Conservation (phyloP, 2,329 filamentous ascomycete genomes). For the Neofusicoccum parvum region DNA sequence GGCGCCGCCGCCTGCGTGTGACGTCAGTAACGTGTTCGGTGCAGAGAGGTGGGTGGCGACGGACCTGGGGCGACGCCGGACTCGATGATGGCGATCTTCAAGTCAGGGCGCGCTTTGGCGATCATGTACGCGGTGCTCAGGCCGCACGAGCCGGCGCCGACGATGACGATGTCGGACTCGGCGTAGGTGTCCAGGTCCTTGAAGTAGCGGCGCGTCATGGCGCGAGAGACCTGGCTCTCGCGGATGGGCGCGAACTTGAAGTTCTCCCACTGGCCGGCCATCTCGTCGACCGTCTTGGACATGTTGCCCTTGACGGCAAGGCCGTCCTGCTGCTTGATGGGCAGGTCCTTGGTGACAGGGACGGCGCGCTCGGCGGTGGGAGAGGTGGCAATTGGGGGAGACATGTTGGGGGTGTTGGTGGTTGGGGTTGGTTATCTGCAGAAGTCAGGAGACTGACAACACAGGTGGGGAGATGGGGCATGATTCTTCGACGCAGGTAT, state of each 20-base stretch:
- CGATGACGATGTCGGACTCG: conserved; percentile 91
- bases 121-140: conserved; percentile 83
- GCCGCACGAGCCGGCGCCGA: conserved; percentile 87
- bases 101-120: conserved; percentile 79
- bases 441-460: conserved; percentile 27
- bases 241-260: conserved; percentile 87
- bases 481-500: conserved; percentile 97
- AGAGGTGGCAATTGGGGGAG: conserved; percentile 72
- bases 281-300: conserved; percentile 62
- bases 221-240: conserved; percentile 87
- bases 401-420: conserved; percentile 61
- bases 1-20: conserved; percentile 69
- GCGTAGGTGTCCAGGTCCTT: conserved; percentile 84
- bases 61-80: conserved; percentile 75
- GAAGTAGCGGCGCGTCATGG: conserved; percentile 94
- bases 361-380: conserved; percentile 44
- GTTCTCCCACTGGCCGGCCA: conserved; percentile 76
- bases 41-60: conserved; percentile 15
- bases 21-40: not conserved
- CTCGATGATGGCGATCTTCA: conserved; percentile 90
- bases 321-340: conserved; percentile 34
- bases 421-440: conserved; percentile 30
- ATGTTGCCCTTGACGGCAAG: conserved; percentile 46
- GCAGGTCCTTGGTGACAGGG: conserved; percentile 40
- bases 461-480: conserved; percentile 64